These are phyloP conservation scores for Torulaspora franciscae DNA, from an alignment of 805 yeast genomes.

Conservation along the genomic window DNA sequence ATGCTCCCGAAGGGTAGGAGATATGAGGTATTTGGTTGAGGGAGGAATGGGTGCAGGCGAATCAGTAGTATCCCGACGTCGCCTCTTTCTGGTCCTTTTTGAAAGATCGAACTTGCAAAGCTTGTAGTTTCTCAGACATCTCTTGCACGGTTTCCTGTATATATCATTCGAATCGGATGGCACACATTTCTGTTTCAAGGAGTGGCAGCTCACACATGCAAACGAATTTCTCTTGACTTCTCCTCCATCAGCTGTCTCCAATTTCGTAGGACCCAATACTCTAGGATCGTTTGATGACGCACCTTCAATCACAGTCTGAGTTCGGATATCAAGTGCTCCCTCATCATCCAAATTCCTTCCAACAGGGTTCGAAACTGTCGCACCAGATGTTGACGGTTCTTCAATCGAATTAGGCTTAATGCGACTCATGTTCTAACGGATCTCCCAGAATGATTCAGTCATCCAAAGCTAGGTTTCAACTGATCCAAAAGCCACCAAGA, in stretches of 20 bases:
- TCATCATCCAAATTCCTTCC: background rate
- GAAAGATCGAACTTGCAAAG: conserved; percentile 63
- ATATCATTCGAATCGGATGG: conserved; percentile 49
- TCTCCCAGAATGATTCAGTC: background rate
- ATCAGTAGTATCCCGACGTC: conserved; percentile 11
- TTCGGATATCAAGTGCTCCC: conserved; percentile 6
- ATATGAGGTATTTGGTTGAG: background rate
- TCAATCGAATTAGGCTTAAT: background rate
- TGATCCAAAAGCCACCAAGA: background rate
- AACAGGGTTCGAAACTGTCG: background rate
- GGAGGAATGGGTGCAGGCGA: conserved; percentile 1
- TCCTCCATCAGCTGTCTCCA: conserved; percentile 23
- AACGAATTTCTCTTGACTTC: conserved; percentile 33
- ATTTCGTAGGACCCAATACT: conserved; percentile 18
- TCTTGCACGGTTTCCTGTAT: conserved; percentile 60
- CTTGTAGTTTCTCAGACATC: conserved; percentile 63
- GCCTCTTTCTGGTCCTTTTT: conserved; percentile 48
- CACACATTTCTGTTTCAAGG: conserved; percentile 77
- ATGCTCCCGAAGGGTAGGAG: background rate
- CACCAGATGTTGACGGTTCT: conserved; percentile 5
- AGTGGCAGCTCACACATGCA: conserved; percentile 53
- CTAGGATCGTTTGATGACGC: conserved; percentile 26
- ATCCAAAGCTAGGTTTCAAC: background rate
- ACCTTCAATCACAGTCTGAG: conserved; percentile 21
- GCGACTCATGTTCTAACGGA: conserved; percentile 5